A percentile compares a stretch with the other conserved stretches of the same genome.
These are phyloP conservation scores for Blastobotrys ciferrii DNA, from an alignment of 1,139 yeast genomes.

Conservation along the genomic window DNA sequence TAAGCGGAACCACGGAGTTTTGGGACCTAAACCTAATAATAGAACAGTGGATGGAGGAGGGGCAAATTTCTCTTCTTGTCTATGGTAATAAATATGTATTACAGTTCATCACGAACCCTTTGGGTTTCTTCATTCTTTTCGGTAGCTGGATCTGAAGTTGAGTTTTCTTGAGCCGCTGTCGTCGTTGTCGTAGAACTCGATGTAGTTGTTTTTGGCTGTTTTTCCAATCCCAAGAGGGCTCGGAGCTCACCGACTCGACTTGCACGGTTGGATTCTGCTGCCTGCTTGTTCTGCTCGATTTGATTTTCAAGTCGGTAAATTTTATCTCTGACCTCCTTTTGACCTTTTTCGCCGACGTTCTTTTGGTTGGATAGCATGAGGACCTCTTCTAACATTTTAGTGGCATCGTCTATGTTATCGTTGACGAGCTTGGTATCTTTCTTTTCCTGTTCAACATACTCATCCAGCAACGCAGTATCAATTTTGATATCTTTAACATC, in stretches of 20 bases:
- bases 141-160: background rate
- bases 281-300: constrained; percentile 1
- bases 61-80: too few species aligned
- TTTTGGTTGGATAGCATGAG: background rate
- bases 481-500: constrained; percentile 8
- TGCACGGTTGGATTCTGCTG: constrained; percentile 3
- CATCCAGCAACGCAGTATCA: constrained; percentile 5
- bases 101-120: constrained; percentile 3
- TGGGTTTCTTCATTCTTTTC: background rate
- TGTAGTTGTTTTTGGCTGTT: background rate
- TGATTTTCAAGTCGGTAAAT: background rate
- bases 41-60: too few species aligned
- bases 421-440: constrained; percentile 1
- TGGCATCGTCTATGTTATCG: constrained; percentile 9
- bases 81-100: constrained; percentile 4
- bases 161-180: background rate
- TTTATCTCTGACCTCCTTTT: background rate
- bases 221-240: background rate
- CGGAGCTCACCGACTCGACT: background rate
- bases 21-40: too few species aligned
- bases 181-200: background rate
- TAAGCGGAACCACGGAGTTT: too few species aligned
- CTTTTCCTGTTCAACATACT: constrained; percentile 2
- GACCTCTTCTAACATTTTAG: constrained; percentile 9
- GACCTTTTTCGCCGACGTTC: background rate